phyloP scores from a whole-genome alignment of 2,329 filamentous ascomycete genomes.

The Phyllosticta citriasiana region DNA sequence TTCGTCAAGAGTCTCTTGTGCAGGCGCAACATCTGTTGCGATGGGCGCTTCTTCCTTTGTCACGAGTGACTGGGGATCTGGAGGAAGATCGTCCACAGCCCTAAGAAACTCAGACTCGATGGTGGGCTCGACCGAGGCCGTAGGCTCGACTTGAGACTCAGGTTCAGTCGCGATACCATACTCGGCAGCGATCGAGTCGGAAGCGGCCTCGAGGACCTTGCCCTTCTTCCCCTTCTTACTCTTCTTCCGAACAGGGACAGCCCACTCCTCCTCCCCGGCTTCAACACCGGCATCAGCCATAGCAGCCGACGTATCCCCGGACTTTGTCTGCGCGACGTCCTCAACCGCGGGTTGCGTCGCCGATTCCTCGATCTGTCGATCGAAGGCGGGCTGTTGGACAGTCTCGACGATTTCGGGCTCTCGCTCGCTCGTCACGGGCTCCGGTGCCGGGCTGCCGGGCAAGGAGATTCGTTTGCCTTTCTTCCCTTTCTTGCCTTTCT shows the following conservation, averaged over 20 bases:
- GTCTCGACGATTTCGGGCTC: background rate
- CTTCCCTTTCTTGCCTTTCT: conserved; percentile 11
- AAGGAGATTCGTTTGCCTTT: background rate
- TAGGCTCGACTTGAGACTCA: background rate
- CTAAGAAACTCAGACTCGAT: background rate
- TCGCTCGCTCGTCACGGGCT: background rate
- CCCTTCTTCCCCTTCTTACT: conserved; percentile 33
- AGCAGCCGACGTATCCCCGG: background rate
- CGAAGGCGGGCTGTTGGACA: background rate
- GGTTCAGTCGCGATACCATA: background rate
- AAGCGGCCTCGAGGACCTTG: background rate
- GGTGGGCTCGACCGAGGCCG: background rate
- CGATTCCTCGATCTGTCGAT: background rate
- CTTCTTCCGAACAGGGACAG: conserved; percentile 34
- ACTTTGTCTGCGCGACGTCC: no score
- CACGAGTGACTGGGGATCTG: background rate
- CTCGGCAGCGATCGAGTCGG: background rate
- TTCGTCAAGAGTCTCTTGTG: background rate
- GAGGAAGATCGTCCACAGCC: background rate
- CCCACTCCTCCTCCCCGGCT: conserved; percentile 15
- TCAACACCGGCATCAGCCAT: background rate
- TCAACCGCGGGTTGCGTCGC: background rate
- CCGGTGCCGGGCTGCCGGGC: background rate
- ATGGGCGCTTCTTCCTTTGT: background rate
- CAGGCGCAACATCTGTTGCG: background rate